phyloP scores from a whole-genome alignment of 306 rosid genomes.

The Carpinus fangiana region DNA sequence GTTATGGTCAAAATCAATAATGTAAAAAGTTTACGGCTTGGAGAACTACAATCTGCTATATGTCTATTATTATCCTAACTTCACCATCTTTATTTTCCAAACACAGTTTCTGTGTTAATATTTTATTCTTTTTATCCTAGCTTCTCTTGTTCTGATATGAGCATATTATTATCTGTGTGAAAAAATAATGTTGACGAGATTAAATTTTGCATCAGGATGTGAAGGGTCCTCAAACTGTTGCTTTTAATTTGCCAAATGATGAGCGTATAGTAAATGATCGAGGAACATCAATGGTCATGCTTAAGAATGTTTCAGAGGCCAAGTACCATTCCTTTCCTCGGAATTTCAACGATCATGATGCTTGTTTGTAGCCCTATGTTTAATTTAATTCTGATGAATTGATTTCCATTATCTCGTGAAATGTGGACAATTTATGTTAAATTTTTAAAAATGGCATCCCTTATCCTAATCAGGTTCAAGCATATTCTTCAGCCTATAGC shows the following conservation, averaged over 20 bases:
- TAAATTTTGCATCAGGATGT: conserved; percentile 67
- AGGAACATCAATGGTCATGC: conserved; percentile 97
- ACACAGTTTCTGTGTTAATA: neutral
- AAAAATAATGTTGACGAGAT: conserved; percentile 20
- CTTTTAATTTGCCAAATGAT: conserved; percentile 95
- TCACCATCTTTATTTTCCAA: neutral
- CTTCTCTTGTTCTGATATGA: neutral
- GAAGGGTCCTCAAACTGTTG: conserved; percentile 95
- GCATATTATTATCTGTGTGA: neutral
- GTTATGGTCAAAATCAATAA: neutral
- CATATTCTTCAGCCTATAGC: conserved; percentile 91
- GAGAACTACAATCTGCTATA: neutral
- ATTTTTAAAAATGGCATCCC: conserved; percentile 13
- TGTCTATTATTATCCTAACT: neutral
- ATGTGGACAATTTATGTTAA: conserved; percentile 11
- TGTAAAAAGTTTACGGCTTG: neutral
- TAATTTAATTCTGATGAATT: conserved; percentile 12
- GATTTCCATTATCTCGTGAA: conserved; percentile 13
- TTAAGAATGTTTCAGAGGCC: conserved; percentile 96
- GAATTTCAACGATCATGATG: conserved; percentile 22
- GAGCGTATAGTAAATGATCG: conserved; percentile 82
- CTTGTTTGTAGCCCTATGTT: neutral
- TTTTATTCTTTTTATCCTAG: neutral
- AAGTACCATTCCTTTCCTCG: conserved; percentile 55
- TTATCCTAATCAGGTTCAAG: conserved; percentile 63